Percentiles rank a stretch among this genome's conserved stretches.
phyloP scores from a whole-genome alignment of 1,284 basidiomycete species.

The Microstroma glucosiphilum region DNA sequence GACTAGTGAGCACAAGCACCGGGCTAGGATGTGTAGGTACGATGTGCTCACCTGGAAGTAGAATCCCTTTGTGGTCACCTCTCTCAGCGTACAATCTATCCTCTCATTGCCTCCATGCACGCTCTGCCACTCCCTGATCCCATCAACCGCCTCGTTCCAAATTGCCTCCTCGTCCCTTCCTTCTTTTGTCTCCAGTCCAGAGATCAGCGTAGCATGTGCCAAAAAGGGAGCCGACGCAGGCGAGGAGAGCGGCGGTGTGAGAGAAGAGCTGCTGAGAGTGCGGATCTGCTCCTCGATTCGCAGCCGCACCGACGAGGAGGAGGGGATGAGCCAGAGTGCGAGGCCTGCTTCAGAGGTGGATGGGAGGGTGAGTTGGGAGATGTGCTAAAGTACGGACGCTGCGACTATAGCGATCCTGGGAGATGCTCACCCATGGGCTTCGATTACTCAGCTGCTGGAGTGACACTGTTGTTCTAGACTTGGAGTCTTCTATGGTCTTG shows the following conservation, averaged over 20 bases:
- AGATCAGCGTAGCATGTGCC: slow-evolving; percentile 20
- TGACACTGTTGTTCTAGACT: no score
- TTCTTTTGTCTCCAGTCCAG: slow-evolving; percentile 7
- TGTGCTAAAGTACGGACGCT: no score
- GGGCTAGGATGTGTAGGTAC: background rate
- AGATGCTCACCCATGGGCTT: no score
- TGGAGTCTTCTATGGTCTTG: no score
- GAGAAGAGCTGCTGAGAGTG: background rate
- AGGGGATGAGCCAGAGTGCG: slow-evolving; percentile 20
- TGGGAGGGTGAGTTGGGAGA: no score
- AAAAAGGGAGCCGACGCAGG: slow-evolving; percentile 10
- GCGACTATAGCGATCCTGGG: no score
- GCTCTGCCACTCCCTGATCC: slow-evolving; percentile 9
- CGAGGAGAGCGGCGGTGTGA: background rate
- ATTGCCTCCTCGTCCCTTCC: background rate
- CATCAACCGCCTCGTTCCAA: background rate
- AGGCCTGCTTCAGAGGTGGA: slow-evolving; percentile 14
- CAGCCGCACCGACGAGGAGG: background rate
- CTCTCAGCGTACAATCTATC: slow-evolving; percentile 2
- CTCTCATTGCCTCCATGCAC: background rate
- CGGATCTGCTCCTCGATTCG: slow-evolving; percentile 4
- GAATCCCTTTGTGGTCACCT: slow-evolving; percentile 14
- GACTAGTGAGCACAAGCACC: background rate
- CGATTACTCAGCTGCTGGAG: no score
- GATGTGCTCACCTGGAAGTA: slow-evolving; percentile 15